These are phyloP conservation scores for Rubroboletus satanas DNA, from an alignment of 768 basidiomycete species.

Conservation along the genomic window DNA sequence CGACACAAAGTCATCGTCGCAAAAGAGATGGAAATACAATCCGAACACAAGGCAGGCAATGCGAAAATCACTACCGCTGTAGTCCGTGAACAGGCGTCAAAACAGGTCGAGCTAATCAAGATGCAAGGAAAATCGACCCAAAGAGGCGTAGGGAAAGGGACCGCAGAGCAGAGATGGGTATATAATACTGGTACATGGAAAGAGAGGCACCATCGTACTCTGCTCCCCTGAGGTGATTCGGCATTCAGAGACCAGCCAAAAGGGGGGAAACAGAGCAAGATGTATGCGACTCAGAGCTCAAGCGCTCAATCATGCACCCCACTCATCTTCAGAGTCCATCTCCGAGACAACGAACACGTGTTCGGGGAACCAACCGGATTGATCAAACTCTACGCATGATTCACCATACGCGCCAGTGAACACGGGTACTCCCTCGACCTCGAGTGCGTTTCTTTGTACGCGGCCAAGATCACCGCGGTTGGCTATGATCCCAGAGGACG, in stretches of 20 bases:
- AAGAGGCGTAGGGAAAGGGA: not conserved
- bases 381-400: slow-evolving; percentile 49
- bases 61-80: not conserved
- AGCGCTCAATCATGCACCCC: slow-evolving; percentile 16
- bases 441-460: slow-evolving; percentile 62
- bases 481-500: slow-evolving; percentile 64
- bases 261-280: no score
- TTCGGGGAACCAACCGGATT: slow-evolving; percentile 64
- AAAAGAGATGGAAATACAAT: not conserved
- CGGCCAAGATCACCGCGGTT: slow-evolving; percentile 70
- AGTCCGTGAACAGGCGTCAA: not conserved
- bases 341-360: slow-evolving; percentile 4
- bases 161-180: not conserved
- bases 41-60: not conserved
- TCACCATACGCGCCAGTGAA: slow-evolving; percentile 47
- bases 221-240: not conserved
- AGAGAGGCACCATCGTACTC: not conserved
- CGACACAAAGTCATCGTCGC: not conserved
- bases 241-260: not conserved
- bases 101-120: not conserved
- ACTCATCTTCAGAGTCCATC: slow-evolving; percentile 16
- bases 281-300: no score
- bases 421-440: slow-evolving; percentile 75
- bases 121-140: not conserved
- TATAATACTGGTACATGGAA: not conserved